Evolutionary conservation across 768 basidiomycete species (phyloP).

Genomic region (Coprinopsis strossmayeri): DNA sequence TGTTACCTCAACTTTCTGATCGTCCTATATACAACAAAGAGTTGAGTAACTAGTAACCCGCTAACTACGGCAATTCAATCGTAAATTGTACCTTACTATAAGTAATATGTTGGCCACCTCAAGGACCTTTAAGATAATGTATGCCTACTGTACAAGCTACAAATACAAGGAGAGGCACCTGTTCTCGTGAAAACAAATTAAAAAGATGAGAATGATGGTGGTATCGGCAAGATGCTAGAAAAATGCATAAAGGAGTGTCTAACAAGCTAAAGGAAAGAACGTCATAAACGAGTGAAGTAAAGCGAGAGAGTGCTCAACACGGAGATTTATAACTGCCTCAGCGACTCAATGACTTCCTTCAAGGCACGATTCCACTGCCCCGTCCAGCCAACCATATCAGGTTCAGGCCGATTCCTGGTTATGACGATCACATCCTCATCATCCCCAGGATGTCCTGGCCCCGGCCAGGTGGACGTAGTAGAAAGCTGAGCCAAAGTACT

Average conservation of each 20-base stretch:
- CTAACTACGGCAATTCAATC: too few species aligned
- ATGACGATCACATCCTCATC: neutral
- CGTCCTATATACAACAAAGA: too few species aligned
- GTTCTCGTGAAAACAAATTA: too few species aligned
- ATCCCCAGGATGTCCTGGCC: neutral
- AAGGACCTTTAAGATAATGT: too few species aligned
- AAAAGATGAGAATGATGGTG: too few species aligned
- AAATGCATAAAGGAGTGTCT: neutral
- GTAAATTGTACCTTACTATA: too few species aligned
- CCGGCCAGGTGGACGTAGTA: neutral
- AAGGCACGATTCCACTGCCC: constrained; percentile 6
- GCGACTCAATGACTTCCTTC: neutral
- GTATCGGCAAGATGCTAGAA: too few species aligned
- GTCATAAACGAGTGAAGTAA: neutral
- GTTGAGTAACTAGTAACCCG: too few species aligned
- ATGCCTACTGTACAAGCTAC: too few species aligned
- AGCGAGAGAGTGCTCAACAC: neutral
- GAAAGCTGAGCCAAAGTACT: neutral
- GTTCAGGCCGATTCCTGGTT: neutral
- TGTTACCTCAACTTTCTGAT: too few species aligned
- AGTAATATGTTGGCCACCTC: too few species aligned
- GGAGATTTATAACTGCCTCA: constrained; percentile 1
- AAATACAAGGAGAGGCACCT: too few species aligned
- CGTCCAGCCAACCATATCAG: neutral
- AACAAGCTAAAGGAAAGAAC: neutral